Evolutionary conservation across 2,329 filamentous ascomycete genomes (phyloP).

Genomic region (Venturiaceae sp.): DNA sequence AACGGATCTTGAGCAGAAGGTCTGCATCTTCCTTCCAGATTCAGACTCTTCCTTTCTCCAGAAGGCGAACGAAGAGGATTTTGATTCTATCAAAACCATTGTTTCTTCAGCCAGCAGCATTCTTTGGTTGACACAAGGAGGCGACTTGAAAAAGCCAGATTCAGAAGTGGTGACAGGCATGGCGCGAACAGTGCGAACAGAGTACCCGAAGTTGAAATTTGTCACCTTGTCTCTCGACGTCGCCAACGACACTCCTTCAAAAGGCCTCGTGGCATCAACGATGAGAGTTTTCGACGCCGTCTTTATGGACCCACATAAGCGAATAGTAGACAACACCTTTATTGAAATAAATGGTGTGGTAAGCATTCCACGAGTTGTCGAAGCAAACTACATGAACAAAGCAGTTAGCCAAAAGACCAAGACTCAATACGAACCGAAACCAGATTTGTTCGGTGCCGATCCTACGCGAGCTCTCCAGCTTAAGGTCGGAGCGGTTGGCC

Average conservation of each 20-base stretch:
- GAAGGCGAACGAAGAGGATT: not conserved
- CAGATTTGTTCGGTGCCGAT: not conserved
- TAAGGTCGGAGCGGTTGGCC: constrained; percentile 8
- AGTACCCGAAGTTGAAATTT: not conserved
- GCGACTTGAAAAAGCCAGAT: not conserved
- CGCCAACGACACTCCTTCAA: not conserved
- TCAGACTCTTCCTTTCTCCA: not conserved
- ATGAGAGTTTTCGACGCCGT: not conserved
- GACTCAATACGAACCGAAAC: too few relatives aligned
- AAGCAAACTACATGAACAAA: not conserved
- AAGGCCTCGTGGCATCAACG: not conserved
- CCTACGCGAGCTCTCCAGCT: not conserved
- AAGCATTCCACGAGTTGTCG: not conserved
- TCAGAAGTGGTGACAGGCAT: not conserved
- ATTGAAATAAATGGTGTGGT: not conserved
- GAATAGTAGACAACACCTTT: not conserved
- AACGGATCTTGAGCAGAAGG: too few relatives aligned
- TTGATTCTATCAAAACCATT: not conserved
- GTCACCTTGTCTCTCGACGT: not conserved
- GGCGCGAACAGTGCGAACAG: not conserved
- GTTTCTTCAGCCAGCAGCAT: not conserved
- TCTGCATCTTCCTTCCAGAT: not conserved
- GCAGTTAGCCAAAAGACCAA: not conserved
- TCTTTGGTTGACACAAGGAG: not conserved
- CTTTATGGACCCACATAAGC: not conserved